These are phyloP conservation scores for Blumeria hordei DNA, from an alignment of 2,329 filamentous ascomycete species.

Conservation along the genomic window DNA sequence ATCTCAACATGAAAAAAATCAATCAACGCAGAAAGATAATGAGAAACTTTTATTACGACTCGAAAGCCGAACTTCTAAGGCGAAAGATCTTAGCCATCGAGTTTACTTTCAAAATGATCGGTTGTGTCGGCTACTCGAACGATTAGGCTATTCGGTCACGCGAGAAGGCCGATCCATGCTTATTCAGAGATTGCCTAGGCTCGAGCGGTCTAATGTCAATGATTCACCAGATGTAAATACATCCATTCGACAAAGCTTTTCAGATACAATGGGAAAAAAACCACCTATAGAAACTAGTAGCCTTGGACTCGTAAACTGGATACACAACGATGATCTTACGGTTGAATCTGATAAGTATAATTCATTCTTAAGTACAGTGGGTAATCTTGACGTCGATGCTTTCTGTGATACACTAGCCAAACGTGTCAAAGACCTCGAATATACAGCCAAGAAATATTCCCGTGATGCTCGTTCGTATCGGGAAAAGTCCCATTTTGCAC, in stretches of 20 bases:
- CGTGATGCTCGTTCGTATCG: conserved; percentile 70
- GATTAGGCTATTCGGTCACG: conserved; percentile 61
- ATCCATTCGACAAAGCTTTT: conserved; percentile 26
- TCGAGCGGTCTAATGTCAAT: conserved; percentile 34
- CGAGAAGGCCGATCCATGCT: conserved; percentile 49
- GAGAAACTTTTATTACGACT: conserved; percentile 30
- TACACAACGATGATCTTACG: conserved; percentile 39
- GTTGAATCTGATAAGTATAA: conserved; percentile 51
- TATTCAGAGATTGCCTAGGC: conserved; percentile 45
- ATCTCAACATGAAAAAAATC: conserved; percentile 39
- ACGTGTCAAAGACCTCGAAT: conserved; percentile 78
- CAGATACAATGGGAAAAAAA: conserved; percentile 26
- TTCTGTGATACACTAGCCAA: conserved; percentile 73
- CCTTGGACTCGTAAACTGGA: conserved; percentile 60
- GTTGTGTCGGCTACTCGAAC: conserved; percentile 60
- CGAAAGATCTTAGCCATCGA: conserved; percentile 64
- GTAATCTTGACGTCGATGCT: conserved; percentile 58
- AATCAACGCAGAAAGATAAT: conserved; percentile 27
- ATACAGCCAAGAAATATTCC: conserved; percentile 79
- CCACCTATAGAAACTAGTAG: conserved; percentile 37
- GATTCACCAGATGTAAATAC: conserved; percentile 31
- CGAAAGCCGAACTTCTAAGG: conserved; percentile 44
- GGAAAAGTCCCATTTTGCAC: conserved; percentile 58
- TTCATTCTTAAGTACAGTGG: conserved; percentile 47
- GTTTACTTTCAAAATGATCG: conserved; percentile 69